Base-by-base conservation (phyloP, 805 yeast species). In the Yarrowia bubula region DNA sequence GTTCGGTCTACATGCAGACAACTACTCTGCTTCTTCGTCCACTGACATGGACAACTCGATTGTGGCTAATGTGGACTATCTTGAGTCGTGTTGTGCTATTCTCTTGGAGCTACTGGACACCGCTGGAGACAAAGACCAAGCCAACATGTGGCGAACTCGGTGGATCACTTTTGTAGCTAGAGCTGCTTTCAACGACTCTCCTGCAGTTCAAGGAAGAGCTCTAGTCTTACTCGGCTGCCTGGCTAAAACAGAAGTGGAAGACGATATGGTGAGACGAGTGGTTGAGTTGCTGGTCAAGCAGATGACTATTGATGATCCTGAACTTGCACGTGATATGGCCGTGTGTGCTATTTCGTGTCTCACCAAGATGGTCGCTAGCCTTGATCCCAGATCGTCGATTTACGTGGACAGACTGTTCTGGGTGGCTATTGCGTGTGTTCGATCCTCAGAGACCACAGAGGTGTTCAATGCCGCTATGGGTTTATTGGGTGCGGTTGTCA, bases 141-240 rank as follows among this genome's bases (percentile, higher is more conserved):
- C 69, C 18, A 71, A 70, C 41, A 66, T 64, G 10, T 71, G 73
- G 73, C 51, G 73, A 38, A 58, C 70, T 2, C 63, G 72, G 7
- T 69, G 72, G 71, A 50, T 68, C 48, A 55, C 71, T 6, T 67
- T 70, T 53, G 69, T 68, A 4, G 53, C 68, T 44, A 55, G 61
- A 10, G 65, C 67, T 3, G 69, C 71, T 37, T 70, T 69, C 69
- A 83, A 87, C 4, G 78, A 86, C 67, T 86, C 84, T 68, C 82
- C 89, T 17, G 68, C 70, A 8, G 65, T 72, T 22, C 73, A 71
- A 57, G 68, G 73, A 35, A 68, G 74, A 7, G 67, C 74, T 86
- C 81, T 86, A 41, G 79, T 89, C 68, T 82, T 89, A 6, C 79
- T 89, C 15, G 95, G 96, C 43, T 84, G 87, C 41, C 74, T 90